phyloP scores from a whole-genome alignment of 495 filamentous ascomycete species.

The Penicillium egyptiacum region DNA sequence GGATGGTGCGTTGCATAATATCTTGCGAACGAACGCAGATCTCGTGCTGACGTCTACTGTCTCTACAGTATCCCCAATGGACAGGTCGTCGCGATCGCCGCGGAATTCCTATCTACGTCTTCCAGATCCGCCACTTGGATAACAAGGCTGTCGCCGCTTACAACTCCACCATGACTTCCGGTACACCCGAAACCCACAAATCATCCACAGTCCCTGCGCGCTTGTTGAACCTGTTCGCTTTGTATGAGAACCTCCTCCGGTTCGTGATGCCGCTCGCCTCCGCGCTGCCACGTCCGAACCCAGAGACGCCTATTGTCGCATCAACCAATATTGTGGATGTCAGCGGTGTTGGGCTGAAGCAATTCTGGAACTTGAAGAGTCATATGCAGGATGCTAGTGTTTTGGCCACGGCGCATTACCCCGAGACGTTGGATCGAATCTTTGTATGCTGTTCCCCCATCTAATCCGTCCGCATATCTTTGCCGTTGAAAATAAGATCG shows the following conservation, averaged over 20 bases:
- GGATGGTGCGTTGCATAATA: conserved; percentile 57
- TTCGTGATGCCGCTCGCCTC: conserved; percentile 85
- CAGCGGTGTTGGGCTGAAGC: conserved; percentile 75
- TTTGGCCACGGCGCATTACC: conserved; percentile 88
- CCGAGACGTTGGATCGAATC: conserved; percentile 83
- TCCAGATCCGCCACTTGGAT: conserved; percentile 78
- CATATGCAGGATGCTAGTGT: conserved; percentile 90
- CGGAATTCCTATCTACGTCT: conserved; percentile 88
- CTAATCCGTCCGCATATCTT: not conserved
- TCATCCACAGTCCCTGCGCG: conserved; percentile 57
- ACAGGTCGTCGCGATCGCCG: conserved; percentile 83
- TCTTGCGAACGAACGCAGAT: not conserved
- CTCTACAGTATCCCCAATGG: conserved; percentile 82
- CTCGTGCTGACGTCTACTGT: conserved; percentile 1
- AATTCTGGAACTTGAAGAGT: conserved; percentile 88
- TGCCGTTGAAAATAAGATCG: not conserved
- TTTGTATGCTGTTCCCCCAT: conserved; percentile 55
- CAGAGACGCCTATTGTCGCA: conserved; percentile 77
- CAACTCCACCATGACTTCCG: conserved; percentile 57
- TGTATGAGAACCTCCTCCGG: conserved; percentile 86
- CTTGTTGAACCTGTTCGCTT: conserved; percentile 75
- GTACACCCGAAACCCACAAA: conserved; percentile 58
- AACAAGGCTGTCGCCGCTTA: conserved; percentile 77
- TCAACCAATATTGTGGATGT: conserved; percentile 90
- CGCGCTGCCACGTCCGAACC: conserved; percentile 66